Base-by-base conservation (phyloP, 352 stramenopile species). In the Pythium aquatile region DNA sequence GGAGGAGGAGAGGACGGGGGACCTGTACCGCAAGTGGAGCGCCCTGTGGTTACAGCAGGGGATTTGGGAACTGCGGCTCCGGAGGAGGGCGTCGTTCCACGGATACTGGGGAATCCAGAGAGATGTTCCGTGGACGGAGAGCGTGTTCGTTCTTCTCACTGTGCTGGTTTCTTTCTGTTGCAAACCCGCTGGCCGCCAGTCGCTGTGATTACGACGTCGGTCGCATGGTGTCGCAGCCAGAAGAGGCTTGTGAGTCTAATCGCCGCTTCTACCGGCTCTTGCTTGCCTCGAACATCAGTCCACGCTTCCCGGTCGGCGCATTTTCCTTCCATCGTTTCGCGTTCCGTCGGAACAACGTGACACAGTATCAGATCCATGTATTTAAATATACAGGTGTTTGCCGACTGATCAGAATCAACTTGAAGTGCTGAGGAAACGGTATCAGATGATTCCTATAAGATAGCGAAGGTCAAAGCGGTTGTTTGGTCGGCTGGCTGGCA, bases 301-400 rank as follows among this genome's bases (percentile, higher is more conserved):
- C 39, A 16, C 2, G 39, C 39, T 47, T 47, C 39, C 39, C 39
- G 39, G 16, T 47, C 39, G 39, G 39, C 39, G 39, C 39, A 47
- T 56, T 63, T 63, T 63, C 46, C 30, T 63, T 63, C 57, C 57
- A 63, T 63, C 44, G 57, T 63, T 63, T 48, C 16, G 28, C 28
- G 39, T 47, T 47, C 39, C 39, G 16, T 4, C 16, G 39, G 39
- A 24, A 24, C 39, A 24, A 47, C 24, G 39, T 6, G 39, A 47
- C 39, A 16, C 14, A 13, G 39, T 47, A 47, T 47, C 39, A 47
- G 39, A 47, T 47, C 17, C 39, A 47, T 5, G 17, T 24, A 47
- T 47, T 24, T 3, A 8, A 47, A 24, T 47, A 7, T 24, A 47
- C 3, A 47, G 39, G 39, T 24, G 6, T 7, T 2, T 5, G 3